Evolutionary conservation across 2,329 filamentous ascomycete species (phyloP), one percentile per base, ranked within the genome.

Genomic region (Calonectria pseudoturangicola): DNA sequence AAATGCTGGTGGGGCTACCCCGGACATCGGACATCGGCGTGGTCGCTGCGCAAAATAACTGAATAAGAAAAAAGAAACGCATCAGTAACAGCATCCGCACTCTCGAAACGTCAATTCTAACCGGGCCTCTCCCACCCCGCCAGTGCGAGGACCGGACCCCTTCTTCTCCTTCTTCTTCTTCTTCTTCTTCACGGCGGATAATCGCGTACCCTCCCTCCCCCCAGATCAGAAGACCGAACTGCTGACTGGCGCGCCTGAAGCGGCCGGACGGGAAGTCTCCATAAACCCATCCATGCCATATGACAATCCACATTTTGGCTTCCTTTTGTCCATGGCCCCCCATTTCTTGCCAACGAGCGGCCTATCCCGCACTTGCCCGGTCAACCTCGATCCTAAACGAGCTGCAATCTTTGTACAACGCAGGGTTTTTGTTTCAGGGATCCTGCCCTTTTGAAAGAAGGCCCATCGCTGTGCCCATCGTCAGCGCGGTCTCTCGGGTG

Each of bases 161-260:
- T 47, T n/a, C 21, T 15, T 13, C 58, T 4, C 41, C 30, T 27
- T n/a, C 39, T 18, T 25, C 21, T 12, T 18, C 18, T 27, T n/a
- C 2, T 27, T 6, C 45, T 16, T 30, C 21, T 33, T 33, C 30
- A 33, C 30, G 30, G 30, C 30, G 30, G 30, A 33, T 33, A 33
- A 21, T 21, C 21, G 21, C 21, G 21, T 21, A 21, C 21, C 21
- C 21, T 21, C 21, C 21, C 21, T 21, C 21, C 21, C 21, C 21
- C 21, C 21, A 21, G 21, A 21, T 21, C 21, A 21, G 21, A 21
- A 21, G 21, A 21, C 21, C 21, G 21, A 21, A 58, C 58, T 43
- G 74, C 75, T 79, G 74, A 79, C 70, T 79, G 77, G 77, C 71
- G 77, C 77, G 77, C 77, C 74, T 79, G 75, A 75, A 65, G 76